phyloP scores from a whole-genome alignment of 192 early-diverging fungal genomes.

The Mortierella antarctica region DNA sequence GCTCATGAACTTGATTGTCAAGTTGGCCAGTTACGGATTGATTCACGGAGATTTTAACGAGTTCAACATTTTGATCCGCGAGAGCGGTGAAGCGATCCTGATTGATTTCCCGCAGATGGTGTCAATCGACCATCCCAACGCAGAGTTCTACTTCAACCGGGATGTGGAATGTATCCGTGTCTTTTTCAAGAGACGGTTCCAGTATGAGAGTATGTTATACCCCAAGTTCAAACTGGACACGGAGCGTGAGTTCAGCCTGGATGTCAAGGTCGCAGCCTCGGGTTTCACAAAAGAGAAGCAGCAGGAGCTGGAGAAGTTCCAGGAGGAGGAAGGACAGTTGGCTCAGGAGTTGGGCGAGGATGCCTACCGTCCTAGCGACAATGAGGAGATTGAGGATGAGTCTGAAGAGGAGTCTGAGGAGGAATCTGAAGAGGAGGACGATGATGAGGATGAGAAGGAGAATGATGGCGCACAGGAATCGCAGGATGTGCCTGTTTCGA shows the following conservation, averaged over 20 bases:
- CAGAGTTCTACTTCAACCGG: constrained; percentile 97
- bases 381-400: constrained; percentile 28
- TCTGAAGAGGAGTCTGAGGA: constrained; percentile 34
- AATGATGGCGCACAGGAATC: constrained; percentile 8
- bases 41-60: constrained; percentile 99
- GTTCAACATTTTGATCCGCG: constrained; percentile 95
- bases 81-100: constrained; percentile 84
- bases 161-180: constrained; percentile 98
- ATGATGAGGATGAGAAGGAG: constrained; percentile 32
- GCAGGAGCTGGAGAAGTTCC: constrained; percentile 83
- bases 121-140: constrained; percentile 94
- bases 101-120: constrained; percentile 99
- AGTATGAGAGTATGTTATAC: constrained; percentile 91
- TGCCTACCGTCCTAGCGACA: constrained; percentile 22
- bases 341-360: constrained; percentile 41
- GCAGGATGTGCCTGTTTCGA: constrained; percentile 28
- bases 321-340: constrained; percentile 27
- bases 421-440: constrained; percentile 26
- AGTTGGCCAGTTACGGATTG: constrained; percentile 92
- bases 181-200: constrained; percentile 91
- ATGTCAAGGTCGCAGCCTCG: constrained; percentile 96
- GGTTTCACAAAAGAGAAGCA: constrained; percentile 95
- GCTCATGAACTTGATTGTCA: constrained; percentile 96
- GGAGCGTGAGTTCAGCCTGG: constrained; percentile 89
- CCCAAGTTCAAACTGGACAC: constrained; percentile 89